Conservation (phyloP, 805 yeast species). For the Wickerhamomyces subpelliculosus region DNA sequence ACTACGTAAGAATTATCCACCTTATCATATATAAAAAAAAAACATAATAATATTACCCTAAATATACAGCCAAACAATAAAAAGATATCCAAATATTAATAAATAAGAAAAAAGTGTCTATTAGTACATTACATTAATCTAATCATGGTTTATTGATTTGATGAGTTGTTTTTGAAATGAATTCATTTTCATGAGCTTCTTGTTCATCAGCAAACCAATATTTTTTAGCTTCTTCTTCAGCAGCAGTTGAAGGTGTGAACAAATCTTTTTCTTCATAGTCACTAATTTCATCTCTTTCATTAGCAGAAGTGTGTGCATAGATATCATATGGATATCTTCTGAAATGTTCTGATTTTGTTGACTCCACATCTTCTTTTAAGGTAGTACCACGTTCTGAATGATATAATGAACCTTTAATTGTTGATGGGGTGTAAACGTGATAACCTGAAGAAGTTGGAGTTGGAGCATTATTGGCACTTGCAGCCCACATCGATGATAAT, state of each 20-base stretch:
- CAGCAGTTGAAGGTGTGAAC: constrained; percentile 27
- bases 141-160: constrained; percentile 2
- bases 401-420: constrained; percentile 9
- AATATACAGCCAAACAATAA: no score
- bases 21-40: no score
- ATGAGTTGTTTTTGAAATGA: constrained; percentile 18
- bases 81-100: no score
- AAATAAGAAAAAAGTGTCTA: no score
- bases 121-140: background rate
- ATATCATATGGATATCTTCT: no score
- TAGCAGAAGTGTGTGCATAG: no score
- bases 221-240: constrained; percentile 28
- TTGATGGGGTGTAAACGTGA: constrained; percentile 2
- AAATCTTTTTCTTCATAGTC: constrained; percentile 14
- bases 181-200: constrained; percentile 9
- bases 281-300: background rate
- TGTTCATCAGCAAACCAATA: constrained; percentile 24
- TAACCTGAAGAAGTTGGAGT: constrained; percentile 31
- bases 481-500: constrained; percentile 84
- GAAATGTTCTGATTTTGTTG: background rate
- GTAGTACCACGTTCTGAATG: constrained; percentile 12
- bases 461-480: constrained; percentile 48
- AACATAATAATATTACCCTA: no score
- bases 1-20: no score
- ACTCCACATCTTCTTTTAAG: constrained; percentile 2